These are phyloP conservation scores for Kwoniella shandongensis DNA, from an alignment of 768 basidiomycete species.

Conservation along the genomic window DNA sequence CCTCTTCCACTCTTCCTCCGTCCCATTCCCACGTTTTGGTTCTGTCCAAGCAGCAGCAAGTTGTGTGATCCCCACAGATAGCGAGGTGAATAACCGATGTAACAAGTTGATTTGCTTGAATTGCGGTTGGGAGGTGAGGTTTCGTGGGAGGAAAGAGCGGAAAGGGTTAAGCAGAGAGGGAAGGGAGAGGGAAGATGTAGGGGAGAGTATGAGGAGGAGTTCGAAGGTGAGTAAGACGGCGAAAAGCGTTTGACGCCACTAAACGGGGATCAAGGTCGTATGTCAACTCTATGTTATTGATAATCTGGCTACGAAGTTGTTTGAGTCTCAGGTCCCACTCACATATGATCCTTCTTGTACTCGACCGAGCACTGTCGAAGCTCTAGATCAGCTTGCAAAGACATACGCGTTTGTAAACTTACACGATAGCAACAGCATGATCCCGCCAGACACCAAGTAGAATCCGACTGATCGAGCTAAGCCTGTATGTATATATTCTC, in stretches of 20 bases:
- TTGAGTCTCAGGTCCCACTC: conserved; percentile 4
- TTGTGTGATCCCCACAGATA: conserved; percentile 35
- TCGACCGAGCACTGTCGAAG: conserved; percentile 27
- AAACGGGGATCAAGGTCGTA: background rate
- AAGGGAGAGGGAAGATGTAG: conserved; percentile 10
- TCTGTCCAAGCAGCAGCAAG: conserved; percentile 37
- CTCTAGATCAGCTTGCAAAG: background rate
- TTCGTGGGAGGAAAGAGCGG: background rate
- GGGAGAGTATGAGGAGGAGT: conserved; percentile 33
- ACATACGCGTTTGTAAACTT: conserved; percentile 5
- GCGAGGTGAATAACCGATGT: conserved; percentile 33
- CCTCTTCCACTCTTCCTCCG: conserved; percentile 11
- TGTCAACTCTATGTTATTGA: too few relatives aligned
- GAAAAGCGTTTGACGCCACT: conserved; percentile 43
- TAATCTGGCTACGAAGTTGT: too few relatives aligned
- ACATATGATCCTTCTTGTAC: conserved; percentile 41
- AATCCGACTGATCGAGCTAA: conserved; percentile 34
- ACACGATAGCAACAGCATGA: conserved; percentile 42
- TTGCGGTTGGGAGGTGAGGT: conserved; percentile 12
- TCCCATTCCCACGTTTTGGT: background rate
- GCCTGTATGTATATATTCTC: conserved; percentile 36
- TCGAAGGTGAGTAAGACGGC: conserved; percentile 30
- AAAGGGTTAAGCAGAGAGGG: conserved; percentile 1
- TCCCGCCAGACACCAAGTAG: conserved; percentile 36
- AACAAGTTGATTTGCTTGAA: conserved; percentile 33